Evolutionary conservation across 2,329 filamentous ascomycete species (phyloP).

Genomic region (Didymella pinodella): DNA sequence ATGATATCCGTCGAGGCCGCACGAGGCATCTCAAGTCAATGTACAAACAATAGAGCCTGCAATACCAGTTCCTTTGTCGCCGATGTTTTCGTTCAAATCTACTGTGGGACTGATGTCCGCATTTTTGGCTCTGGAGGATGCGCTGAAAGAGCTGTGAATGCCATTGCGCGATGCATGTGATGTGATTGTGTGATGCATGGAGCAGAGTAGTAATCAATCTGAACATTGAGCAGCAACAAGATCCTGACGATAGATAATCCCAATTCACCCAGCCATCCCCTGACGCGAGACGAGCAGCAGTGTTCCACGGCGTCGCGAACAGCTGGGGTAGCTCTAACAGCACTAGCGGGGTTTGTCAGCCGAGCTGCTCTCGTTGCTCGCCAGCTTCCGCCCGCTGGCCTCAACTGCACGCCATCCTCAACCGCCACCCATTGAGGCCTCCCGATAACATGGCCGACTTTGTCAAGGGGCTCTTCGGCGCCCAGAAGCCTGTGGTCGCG

Average conservation of each 20-base stretch:
- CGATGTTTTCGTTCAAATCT: too few species aligned
- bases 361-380: conserved; percentile 23
- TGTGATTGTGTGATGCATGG: too few species aligned
- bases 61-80: conserved; percentile 24
- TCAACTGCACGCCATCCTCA: conserved; percentile 25
- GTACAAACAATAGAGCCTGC: conserved; percentile 46
- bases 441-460: conserved; percentile 57
- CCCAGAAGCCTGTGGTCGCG: conserved; percentile 66
- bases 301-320: conserved; percentile 11
- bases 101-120: not conserved
- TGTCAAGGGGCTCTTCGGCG: conserved; percentile 74
- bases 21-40: conserved; percentile 21
- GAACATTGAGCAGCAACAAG: not conserved
- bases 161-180: not conserved
- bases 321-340: conserved; percentile 21
- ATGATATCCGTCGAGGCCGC: conserved; percentile 30
- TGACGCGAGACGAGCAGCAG: not conserved
- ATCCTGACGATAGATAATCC: not conserved
- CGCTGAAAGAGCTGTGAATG: not conserved
- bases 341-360: conserved; percentile 32
- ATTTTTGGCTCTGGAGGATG: too few species aligned
- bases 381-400: conserved; percentile 28
- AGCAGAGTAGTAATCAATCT: not conserved
- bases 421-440: conserved; percentile 24
- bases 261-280: not conserved